Conservation (phyloP, 192 early-diverging fungal species). For the Obelidium mucronatum region DNA sequence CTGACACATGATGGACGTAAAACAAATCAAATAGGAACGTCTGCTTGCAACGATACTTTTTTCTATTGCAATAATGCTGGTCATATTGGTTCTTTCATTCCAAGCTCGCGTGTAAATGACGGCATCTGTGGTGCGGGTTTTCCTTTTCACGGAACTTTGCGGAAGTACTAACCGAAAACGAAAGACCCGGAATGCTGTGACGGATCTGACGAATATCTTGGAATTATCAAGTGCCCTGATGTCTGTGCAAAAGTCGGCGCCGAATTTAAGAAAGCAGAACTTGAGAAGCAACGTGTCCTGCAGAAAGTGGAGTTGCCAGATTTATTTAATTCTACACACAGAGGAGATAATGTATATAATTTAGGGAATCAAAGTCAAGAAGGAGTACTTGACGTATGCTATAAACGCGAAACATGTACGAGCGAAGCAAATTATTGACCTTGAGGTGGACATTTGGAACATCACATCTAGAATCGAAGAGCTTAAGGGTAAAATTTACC, state of each 20-base stretch:
- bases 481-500: conserved; percentile 36
- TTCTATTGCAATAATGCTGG: conserved; percentile 89
- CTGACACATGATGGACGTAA: not conserved
- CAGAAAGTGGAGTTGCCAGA: conserved; percentile 23
- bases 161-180: too few species aligned
- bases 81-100: conserved; percentile 72
- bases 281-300: conserved; percentile 26
- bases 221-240: conserved; percentile 71
- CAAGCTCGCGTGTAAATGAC: conserved; percentile 84
- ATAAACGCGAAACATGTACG: conserved; percentile 17
- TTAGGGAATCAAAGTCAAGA: conserved; percentile 45
- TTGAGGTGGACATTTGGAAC: conserved; percentile 50
- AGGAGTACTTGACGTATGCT: conserved; percentile 36
- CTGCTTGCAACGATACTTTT: conserved; percentile 80
- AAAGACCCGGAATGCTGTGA: conserved; percentile 93
- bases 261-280: conserved; percentile 40
- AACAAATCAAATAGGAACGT: conserved; percentile 69
- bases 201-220: conserved; percentile 86
- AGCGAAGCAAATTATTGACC: conserved; percentile 23
- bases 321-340: not conserved
- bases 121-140: conserved; percentile 85
- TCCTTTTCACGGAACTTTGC: not conserved
- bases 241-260: conserved; percentile 72
- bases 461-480: conserved; percentile 38
- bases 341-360: not conserved